These are phyloP conservation scores for Rhododendron ovatum DNA, from an alignment of 148 eudicot genomes.

Conservation along the genomic window DNA sequence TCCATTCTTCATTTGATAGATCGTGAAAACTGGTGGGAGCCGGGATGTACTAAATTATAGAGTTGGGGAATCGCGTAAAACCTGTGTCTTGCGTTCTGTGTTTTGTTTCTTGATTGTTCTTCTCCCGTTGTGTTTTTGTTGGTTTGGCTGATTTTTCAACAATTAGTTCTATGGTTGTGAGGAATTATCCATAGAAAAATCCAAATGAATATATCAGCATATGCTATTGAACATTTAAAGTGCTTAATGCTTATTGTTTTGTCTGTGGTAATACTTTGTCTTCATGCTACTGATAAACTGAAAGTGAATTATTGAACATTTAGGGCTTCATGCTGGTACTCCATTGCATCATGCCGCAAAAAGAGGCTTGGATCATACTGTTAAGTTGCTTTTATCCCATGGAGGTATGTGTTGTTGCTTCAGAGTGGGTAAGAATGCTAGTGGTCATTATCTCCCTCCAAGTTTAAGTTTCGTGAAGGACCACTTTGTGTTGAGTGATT, in stretches of 20 bases:
- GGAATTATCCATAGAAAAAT: neutral
- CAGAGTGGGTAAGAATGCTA: neutral
- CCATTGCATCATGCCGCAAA: conserved; percentile 66
- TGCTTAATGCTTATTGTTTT: neutral
- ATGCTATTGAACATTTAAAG: neutral
- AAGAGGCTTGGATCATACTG: conserved; percentile 45
- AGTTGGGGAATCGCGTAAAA: neutral
- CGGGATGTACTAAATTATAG: neutral
- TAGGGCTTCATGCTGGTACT: conserved; percentile 58
- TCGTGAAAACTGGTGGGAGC: neutral
- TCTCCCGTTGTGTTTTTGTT: neutral
- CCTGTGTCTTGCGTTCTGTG: neutral
- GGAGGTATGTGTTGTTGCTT: conserved; percentile 35
- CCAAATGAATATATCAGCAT: neutral
- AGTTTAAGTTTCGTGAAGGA: neutral
- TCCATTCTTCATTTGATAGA: neutral
- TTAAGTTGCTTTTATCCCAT: conserved; percentile 46
- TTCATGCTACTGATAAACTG: neutral
- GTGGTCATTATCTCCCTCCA: neutral
- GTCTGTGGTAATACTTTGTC: neutral
- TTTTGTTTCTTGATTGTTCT: neutral
- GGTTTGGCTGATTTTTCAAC: neutral
- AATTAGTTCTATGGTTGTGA: neutral
- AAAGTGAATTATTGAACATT: neutral
- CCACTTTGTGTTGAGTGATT: neutral